These are phyloP conservation scores for Arabidopsis lyrata DNA, from an alignment of 441 rosid genomes.

Conservation along the genomic window DNA sequence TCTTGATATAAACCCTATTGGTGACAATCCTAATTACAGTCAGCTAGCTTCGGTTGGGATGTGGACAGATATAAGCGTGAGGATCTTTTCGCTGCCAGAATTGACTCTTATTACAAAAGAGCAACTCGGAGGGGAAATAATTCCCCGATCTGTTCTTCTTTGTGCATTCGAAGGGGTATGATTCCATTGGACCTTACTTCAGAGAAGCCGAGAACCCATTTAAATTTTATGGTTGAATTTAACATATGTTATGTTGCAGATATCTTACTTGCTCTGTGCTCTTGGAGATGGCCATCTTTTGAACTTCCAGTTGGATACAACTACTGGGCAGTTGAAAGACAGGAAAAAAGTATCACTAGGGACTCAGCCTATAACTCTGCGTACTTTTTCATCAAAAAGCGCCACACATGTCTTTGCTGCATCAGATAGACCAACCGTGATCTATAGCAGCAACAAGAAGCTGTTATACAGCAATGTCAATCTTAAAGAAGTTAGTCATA, in stretches of 20 bases:
- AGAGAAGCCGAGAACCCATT: conserved; percentile 9
- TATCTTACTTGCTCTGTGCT: conserved; percentile 91
- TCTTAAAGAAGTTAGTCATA: conserved; percentile 96
- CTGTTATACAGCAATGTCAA: conserved; percentile 96
- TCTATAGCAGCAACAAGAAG: conserved; percentile 98
- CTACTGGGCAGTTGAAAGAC: conserved; percentile 79
- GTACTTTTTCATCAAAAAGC: conserved; percentile 93
- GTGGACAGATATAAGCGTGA: conserved; percentile 99
- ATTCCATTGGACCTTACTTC: conserved; percentile 18
- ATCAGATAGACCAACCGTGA: conserved; percentile 98
- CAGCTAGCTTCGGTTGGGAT: conserved; percentile 97
- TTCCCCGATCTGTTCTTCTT: conserved; percentile 94
- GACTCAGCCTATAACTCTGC: conserved; percentile 96
- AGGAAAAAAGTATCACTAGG: conserved; percentile 96
- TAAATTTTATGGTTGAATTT: conserved; percentile 1
- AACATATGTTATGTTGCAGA: conserved; percentile 53
- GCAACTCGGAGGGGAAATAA: conserved; percentile 95
- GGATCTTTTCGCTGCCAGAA: conserved; percentile 86
- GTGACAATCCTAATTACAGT: conserved; percentile 79
- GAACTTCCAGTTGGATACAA: conserved; percentile 83
- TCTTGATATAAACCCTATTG: conserved; percentile 93
- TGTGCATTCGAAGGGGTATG: conserved; percentile 99
- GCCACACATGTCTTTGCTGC: conserved; percentile 97
- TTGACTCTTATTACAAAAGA: conserved; percentile 88
- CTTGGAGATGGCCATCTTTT: conserved; percentile 99